Conservation (phyloP, 495 filamentous ascomycete genomes). For the Aspergillus hancockii region DNA sequence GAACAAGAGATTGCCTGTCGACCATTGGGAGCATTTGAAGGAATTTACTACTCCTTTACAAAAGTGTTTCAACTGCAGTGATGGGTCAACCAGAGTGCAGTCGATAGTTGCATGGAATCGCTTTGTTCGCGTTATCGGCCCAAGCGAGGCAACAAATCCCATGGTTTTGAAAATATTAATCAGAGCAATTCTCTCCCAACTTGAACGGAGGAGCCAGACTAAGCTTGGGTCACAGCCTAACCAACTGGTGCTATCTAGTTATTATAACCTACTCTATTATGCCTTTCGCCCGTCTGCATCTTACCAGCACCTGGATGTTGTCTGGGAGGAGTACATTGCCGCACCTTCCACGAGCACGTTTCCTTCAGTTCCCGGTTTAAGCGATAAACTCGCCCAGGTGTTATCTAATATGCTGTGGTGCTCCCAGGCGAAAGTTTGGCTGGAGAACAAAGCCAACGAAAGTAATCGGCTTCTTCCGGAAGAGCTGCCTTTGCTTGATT, state of each 20-base stretch:
- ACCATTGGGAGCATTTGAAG: constrained; percentile 71
- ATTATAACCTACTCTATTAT: constrained; percentile 85
- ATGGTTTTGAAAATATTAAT: constrained; percentile 66
- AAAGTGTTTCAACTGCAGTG: constrained; percentile 79
- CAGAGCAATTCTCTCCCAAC: constrained; percentile 67
- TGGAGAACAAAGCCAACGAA: constrained; percentile 65
- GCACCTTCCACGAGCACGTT: constrained; percentile 43
- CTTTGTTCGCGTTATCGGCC: constrained; percentile 68
- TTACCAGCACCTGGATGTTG: constrained; percentile 62
- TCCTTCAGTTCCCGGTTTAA: constrained; percentile 31
- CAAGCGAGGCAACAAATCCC: constrained; percentile 58
- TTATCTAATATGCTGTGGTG: constrained; percentile 69
- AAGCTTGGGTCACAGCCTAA: constrained; percentile 58
- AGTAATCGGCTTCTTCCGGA: constrained; percentile 56
- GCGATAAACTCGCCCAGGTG: constrained; percentile 60
- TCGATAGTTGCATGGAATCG: constrained; percentile 84
- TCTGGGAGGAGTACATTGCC: constrained; percentile 77
- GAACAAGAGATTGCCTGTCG: constrained; percentile 56
- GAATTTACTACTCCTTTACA: constrained; percentile 77
- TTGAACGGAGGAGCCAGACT: constrained; percentile 61
- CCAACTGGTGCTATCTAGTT: constrained; percentile 63
- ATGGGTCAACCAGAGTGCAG: constrained; percentile 67
- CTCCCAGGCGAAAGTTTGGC: constrained; percentile 67
- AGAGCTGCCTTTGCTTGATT: constrained; percentile 77
- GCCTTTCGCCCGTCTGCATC: constrained; percentile 69